Base-by-base conservation (phyloP, 148 eudicot species). In the Mesembryanthemum crystallinum region DNA sequence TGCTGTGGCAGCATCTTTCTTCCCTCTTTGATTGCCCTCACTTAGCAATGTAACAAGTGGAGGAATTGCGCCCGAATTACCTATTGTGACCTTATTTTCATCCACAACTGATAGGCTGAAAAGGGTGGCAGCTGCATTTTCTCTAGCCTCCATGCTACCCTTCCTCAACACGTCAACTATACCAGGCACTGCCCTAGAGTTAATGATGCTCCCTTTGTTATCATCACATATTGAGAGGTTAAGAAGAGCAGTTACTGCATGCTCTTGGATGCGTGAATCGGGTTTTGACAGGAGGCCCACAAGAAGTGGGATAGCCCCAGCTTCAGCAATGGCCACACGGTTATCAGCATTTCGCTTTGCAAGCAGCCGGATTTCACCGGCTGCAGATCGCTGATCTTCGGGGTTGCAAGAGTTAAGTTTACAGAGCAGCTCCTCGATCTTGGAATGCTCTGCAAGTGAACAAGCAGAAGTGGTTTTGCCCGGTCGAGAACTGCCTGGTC, bases 1-100 rank as follows among this genome's bases (percentile, higher is more conserved):
- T 45, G 98, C 98, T 0, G 98, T 92, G 13, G 98, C 98, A 52
- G 98, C 98, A 66, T 94, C 98, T 67, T 94, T 94, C 83, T 88
- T 94, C 37, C 98, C 98, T 67, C 97, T 85, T 73, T 86, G 97
- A 10, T 90, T 92, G 42, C 98, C 98, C 80, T 92, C 97, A 68
- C 81, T 87, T 30, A 94, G 86, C 23, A 94, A 84, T 20, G 74
- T 72, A 17, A 94, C 98, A 23, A 94, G 95, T 15, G 96, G 96
- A 18, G 93, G 91, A 59, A 94, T 94, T 4, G 98, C 98, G 20
- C 98, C 98, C 2, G 76, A 89, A 27, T 74, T 74, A 25, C 98
- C 98, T 2, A 94, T 92, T 4, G 88, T 89, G 13, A 94, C 87
- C 79, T 94, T 94, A 76, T 94, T 88, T 85, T 92, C 97, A 76